phyloP scores from a whole-genome alignment of 2,329 filamentous ascomycete genomes.

The Cladobotryum protrusum region DNA sequence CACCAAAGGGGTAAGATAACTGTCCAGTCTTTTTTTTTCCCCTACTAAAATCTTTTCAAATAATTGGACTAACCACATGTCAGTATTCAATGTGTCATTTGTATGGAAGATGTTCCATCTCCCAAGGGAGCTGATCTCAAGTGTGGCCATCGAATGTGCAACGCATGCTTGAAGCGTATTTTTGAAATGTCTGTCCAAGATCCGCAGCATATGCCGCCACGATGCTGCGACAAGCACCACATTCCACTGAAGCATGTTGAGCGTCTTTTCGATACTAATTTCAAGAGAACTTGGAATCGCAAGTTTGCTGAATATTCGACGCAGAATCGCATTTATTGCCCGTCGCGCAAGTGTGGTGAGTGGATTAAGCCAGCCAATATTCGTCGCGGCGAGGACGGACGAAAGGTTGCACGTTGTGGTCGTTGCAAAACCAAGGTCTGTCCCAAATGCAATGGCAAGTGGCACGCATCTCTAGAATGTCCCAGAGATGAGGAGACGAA shows the following conservation, averaged over 20 bases:
- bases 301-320: constrained; percentile 74
- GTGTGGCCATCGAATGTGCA: constrained; percentile 79
- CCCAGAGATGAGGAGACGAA: constrained; percentile 63
- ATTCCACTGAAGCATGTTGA: constrained; percentile 75
- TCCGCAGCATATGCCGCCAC: constrained; percentile 76
- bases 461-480: constrained; percentile 65
- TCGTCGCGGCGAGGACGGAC: constrained; percentile 44
- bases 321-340: constrained; percentile 72
- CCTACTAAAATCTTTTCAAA: background rate
- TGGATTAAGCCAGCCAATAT: constrained; percentile 73
- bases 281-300: constrained; percentile 74
- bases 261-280: constrained; percentile 62
- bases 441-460: constrained; percentile 63
- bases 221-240: constrained; percentile 66
- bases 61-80: constrained; percentile 11
- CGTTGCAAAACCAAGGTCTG: constrained; percentile 72
- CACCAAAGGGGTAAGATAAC: constrained; percentile 16
- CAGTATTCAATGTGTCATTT: constrained; percentile 67
- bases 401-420: constrained; percentile 63
- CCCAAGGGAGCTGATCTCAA: constrained; percentile 63
- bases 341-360: constrained; percentile 63
- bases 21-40: constrained; percentile 6
- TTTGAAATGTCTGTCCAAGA: constrained; percentile 73
- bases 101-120: constrained; percentile 60
- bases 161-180: constrained; percentile 64